Conservation (phyloP, 495 filamentous ascomycete species). For the Bathelium albidoporum region DNA sequence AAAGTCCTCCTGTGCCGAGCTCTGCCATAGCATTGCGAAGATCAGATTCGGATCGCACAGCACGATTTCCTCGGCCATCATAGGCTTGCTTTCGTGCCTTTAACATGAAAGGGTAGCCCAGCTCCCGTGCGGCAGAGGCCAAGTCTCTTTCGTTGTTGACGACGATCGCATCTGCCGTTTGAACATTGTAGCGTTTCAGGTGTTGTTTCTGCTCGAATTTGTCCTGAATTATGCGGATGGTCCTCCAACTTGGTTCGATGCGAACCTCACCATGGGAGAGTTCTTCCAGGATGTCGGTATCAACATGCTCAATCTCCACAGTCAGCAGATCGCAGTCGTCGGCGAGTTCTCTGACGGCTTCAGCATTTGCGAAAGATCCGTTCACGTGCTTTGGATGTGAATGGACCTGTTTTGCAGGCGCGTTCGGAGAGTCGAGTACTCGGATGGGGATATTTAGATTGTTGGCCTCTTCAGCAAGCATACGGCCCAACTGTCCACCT, state of each 20-base stretch:
- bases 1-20: conserved; percentile 62
- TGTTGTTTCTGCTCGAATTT: conserved; percentile 90
- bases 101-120: conserved; percentile 87
- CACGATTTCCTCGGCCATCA: conserved; percentile 86
- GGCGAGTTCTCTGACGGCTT: conserved; percentile 67
- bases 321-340: conserved; percentile 72
- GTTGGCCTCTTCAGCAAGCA: conserved; percentile 90
- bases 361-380: conserved; percentile 74
- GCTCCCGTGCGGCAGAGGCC: conserved; percentile 47
- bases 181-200: conserved; percentile 53
- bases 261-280: conserved; percentile 47
- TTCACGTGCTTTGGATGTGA: conserved; percentile 61
- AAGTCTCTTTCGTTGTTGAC: conserved; percentile 48
- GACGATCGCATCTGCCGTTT: conserved; percentile 55
- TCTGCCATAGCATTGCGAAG: conserved; percentile 57
- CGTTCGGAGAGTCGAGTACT: conserved; percentile 66
- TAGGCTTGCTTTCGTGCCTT: conserved; percentile 91
- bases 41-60: conserved; percentile 55
- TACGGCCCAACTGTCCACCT: conserved; percentile 77
- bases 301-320: conserved; percentile 96
- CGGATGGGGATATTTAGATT: conserved; percentile 71
- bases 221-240: conserved; percentile 88
- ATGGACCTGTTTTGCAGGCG: conserved; percentile 88
- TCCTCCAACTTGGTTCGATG: conserved; percentile 83
- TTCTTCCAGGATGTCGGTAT: conserved; percentile 84